Percentiles rank a stretch among this genome's conserved stretches.
These are phyloP conservation scores for Bipolaris zeicola DNA, from an alignment of 2,329 filamentous ascomycete species.

Conservation along the genomic window DNA sequence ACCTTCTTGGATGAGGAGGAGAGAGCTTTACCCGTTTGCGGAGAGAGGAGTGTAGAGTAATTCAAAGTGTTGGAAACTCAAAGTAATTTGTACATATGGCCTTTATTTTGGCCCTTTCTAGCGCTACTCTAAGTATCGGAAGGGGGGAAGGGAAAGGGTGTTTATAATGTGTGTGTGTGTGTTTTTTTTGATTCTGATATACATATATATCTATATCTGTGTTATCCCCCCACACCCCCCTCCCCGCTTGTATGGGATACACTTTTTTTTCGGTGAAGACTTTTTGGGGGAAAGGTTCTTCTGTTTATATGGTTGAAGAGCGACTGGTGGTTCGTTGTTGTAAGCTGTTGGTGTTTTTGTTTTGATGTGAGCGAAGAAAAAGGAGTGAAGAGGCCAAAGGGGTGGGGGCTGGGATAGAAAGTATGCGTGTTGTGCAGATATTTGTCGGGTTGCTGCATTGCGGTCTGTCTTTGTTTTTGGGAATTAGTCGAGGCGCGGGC, in stretches of 20 bases:
- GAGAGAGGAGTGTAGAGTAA: neutral
- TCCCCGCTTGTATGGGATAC: slow-evolving; percentile 12
- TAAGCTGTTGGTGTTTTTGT: neutral
- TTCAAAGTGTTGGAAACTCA: neutral
- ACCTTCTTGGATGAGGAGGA: neutral
- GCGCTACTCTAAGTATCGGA: neutral
- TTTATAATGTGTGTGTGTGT: slow-evolving; percentile 5
- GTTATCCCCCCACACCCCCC: slow-evolving; percentile 5
- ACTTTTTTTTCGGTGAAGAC: neutral
- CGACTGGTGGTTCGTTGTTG: neutral
- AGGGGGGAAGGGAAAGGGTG: neutral
- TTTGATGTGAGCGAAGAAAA: neutral
- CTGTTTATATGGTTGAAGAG: neutral
- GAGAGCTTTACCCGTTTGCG: too few species aligned
- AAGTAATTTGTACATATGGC: slow-evolving; percentile 24
- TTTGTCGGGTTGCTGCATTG: neutral
- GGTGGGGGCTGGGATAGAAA: neutral
- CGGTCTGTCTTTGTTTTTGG: neutral
- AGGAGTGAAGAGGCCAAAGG: neutral
- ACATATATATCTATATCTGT: slow-evolving; percentile 20
- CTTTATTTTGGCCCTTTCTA: slow-evolving; percentile 2
- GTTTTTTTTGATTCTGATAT: slow-evolving; percentile 12
- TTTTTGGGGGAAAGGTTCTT: neutral
- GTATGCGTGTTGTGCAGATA: neutral
- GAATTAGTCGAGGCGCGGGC: neutral